Evolutionary conservation across 1,284 basidiomycete species (phyloP).

Genomic region (Moesziomyces globuligerus): DNA sequence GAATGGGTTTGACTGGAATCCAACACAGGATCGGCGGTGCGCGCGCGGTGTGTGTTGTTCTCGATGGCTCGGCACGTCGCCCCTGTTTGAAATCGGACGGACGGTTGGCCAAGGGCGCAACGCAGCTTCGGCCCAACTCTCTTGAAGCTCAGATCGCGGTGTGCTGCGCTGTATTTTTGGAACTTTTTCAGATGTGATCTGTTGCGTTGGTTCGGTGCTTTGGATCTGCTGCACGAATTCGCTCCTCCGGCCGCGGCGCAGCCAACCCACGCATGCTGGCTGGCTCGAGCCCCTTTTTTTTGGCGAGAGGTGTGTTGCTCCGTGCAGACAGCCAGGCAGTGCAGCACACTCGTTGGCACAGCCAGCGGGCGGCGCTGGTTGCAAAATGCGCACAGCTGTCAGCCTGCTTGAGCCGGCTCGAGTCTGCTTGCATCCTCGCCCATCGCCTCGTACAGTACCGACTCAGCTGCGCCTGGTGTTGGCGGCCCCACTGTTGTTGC

Average conservation of each 20-base stretch:
- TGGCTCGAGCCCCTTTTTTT: conserved; percentile 43
- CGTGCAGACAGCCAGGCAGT: conserved; percentile 1
- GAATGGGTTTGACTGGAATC: too few relatives aligned
- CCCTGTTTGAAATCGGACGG: too few relatives aligned
- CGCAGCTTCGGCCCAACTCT: too few relatives aligned
- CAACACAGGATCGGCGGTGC: too few relatives aligned
- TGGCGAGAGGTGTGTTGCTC: neutral
- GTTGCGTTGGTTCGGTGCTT: conserved; percentile 32
- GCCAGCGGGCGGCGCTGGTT: too few relatives aligned
- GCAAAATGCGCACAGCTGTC: neutral
- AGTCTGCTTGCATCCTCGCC: too few relatives aligned
- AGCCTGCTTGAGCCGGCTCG: too few relatives aligned
- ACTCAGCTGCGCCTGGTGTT: neutral
- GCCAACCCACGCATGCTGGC: neutral
- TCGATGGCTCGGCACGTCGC: too few relatives aligned
- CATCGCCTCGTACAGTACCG: neutral
- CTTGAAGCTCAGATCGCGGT: too few relatives aligned
- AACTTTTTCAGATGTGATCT: conserved; percentile 26
- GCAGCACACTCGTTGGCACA: neutral
- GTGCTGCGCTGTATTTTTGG: neutral
- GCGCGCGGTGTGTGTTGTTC: too few relatives aligned
- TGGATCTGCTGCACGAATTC: conserved; percentile 23
- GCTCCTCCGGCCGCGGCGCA: conserved; percentile 3
- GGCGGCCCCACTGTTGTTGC: neutral
- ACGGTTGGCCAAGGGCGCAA: too few relatives aligned